These are phyloP conservation scores for Alternaria sp. DNA, from an alignment of 2,329 filamentous ascomycete species.

Conservation along the genomic window DNA sequence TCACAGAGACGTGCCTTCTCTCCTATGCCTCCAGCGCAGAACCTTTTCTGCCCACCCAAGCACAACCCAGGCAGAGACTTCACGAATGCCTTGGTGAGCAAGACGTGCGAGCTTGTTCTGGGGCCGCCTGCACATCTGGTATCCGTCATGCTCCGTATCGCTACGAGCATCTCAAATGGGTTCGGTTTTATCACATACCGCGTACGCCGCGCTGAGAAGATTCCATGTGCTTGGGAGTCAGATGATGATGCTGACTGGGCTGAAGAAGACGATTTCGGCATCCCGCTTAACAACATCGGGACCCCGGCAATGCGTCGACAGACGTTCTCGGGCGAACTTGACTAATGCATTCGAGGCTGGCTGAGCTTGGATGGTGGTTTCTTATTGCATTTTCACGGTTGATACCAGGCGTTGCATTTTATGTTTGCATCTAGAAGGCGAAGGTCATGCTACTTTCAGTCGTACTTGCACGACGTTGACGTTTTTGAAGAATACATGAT, in stretches of 20 bases:
- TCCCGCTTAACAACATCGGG: conserved; percentile 50
- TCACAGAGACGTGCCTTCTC: conserved; percentile 67
- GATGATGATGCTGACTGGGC: conserved; percentile 59
- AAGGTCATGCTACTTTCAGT: conserved; percentile 21
- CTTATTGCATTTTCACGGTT: conserved; percentile 19
- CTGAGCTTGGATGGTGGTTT: conserved; percentile 4
- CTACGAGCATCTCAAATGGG: conserved; percentile 70
- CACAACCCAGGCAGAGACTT: conserved; percentile 46
- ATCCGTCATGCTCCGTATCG: conserved; percentile 79
- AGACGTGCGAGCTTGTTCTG: conserved; percentile 77
- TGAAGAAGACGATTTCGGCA: conserved; percentile 66
- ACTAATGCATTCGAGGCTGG: conserved; percentile 23
- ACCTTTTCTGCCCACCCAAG: conserved; percentile 64
- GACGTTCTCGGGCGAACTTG: conserved; percentile 33
- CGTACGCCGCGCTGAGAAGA: conserved; percentile 37
- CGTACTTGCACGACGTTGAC: conserved; percentile 22
- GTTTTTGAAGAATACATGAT: conserved; percentile 21
- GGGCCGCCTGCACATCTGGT: conserved; percentile 82
- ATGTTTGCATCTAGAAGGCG: conserved; percentile 30
- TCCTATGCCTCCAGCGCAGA: conserved; percentile 71
- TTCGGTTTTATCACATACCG: conserved; percentile 45
- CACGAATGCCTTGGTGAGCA: conserved; percentile 70
- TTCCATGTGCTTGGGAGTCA: conserved; percentile 63
- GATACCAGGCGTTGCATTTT: conserved; percentile 28
- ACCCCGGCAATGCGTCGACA: conserved; percentile 28